Percentiles rank a stretch among this genome's conserved stretches.
Evolutionary conservation across 768 basidiomycete genomes (phyloP).

Genomic region (Nidularia pulvinata): DNA sequence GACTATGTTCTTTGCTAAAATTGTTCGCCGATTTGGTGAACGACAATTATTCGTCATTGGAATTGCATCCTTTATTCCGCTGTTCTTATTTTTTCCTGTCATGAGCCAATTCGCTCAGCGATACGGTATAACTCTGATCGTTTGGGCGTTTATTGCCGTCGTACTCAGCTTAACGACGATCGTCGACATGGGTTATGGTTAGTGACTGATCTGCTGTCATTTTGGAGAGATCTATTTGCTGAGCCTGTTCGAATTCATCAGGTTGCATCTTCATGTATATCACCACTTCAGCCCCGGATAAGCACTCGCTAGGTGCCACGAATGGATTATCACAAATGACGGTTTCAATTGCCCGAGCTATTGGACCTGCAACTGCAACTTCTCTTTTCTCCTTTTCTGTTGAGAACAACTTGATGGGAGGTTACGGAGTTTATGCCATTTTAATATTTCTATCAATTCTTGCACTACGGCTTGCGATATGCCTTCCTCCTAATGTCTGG

Average conservation of each 20-base stretch:
- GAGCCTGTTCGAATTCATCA: background rate
- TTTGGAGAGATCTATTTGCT: background rate
- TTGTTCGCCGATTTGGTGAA: slow-evolving; percentile 54
- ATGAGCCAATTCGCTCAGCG: background rate
- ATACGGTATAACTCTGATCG: background rate
- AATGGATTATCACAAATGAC: background rate
- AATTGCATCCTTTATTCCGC: slow-evolving; percentile 38
- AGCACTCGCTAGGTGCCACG: background rate
- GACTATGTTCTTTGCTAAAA: slow-evolving; percentile 46
- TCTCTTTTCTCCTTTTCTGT: background rate
- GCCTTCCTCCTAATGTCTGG: too few species aligned
- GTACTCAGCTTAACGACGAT: background rate
- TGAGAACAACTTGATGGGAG: too few species aligned
- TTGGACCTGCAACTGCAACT: background rate
- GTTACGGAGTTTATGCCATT: too few species aligned
- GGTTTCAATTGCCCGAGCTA: background rate
- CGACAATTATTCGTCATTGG: slow-evolving; percentile 49
- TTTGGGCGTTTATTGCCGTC: background rate
- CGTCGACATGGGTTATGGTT: background rate
- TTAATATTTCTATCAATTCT: too few species aligned
- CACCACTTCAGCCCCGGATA: background rate
- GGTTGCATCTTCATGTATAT: background rate
- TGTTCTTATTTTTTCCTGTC: slow-evolving; percentile 24
- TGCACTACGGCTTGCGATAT: too few species aligned
- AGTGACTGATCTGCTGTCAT: background rate